Evolutionary conservation across 2,329 filamentous ascomycete species (phyloP).

Genomic region (Colletotrichum australisinense): DNA sequence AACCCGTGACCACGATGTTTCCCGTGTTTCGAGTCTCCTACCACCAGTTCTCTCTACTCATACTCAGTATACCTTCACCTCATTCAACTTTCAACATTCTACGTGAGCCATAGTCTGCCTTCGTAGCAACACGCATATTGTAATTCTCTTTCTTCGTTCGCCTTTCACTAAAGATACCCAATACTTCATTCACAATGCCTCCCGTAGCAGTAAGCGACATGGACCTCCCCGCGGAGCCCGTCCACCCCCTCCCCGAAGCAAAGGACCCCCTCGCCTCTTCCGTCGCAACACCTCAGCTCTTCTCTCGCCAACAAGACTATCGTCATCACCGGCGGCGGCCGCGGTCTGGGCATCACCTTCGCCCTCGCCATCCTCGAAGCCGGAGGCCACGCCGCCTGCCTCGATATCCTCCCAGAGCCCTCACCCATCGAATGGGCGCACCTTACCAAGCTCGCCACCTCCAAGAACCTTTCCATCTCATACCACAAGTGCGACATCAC

Average conservation of each 20-base stretch:
- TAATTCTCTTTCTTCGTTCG: not conserved
- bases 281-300: constrained; percentile 46
- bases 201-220: constrained; percentile 44
- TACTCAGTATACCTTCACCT: not conserved
- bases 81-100: not conserved
- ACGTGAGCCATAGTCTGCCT: not conserved
- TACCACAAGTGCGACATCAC: constrained; percentile 61
- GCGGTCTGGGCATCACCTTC: constrained; percentile 62
- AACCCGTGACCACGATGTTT: constrained; percentile 10
- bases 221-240: constrained; percentile 41
- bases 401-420: constrained; percentile 56
- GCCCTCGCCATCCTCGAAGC: constrained; percentile 61
- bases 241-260: constrained; percentile 42
- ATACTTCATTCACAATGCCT: constrained; percentile 13
- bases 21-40: not conserved
- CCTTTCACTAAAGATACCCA: constrained; percentile 6
- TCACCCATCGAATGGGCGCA: constrained; percentile 52
- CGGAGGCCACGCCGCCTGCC: constrained; percentile 59
- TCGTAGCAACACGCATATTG: not conserved
- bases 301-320: constrained; percentile 58
- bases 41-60: not conserved
- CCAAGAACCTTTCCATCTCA: constrained; percentile 46
- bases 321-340: constrained; percentile 62
- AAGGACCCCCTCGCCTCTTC: constrained; percentile 45
- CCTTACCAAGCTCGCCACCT: constrained; percentile 53